Conservation (phyloP, 495 filamentous ascomycete species). For the Penicillium paradoxum region DNA sequence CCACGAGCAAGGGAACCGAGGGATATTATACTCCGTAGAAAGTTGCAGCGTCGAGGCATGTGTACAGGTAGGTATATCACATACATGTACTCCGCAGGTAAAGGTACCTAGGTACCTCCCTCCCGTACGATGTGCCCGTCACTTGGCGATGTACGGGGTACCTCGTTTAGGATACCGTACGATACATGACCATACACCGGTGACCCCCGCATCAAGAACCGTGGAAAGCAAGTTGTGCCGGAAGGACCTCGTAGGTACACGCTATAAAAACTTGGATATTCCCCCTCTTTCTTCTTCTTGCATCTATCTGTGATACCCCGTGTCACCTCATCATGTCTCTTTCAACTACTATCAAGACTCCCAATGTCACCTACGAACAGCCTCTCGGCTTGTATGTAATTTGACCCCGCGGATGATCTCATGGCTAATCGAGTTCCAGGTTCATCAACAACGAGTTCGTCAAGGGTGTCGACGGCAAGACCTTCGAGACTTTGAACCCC, state of each 20-base stretch:
- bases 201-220: conserved; percentile 7
- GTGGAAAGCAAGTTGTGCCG: neutral
- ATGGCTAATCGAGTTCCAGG: conserved; percentile 28
- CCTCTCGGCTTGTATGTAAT: conserved; percentile 85
- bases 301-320: conserved; percentile 16
- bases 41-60: too few relatives aligned
- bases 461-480: conserved; percentile 73
- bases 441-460: conserved; percentile 99
- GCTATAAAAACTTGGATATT: neutral
- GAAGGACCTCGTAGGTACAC: neutral
- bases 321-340: conserved; percentile 32
- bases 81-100: too few relatives aligned
- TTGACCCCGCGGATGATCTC: neutral
- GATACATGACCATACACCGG: neutral
- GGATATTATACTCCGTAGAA: too few relatives aligned
- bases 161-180: neutral
- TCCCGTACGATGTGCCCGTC: too few relatives aligned
- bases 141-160: too few relatives aligned
- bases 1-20: too few relatives aligned
- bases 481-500: conserved; percentile 72
- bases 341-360: conserved; percentile 38
- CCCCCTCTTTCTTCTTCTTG: conserved; percentile 6
- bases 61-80: too few relatives aligned
- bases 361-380: conserved; percentile 64
- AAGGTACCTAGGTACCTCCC: too few relatives aligned